Evolutionary conservation across 164 flowering plant species (phyloP).

Genomic region (Berberis thunbergii): DNA sequence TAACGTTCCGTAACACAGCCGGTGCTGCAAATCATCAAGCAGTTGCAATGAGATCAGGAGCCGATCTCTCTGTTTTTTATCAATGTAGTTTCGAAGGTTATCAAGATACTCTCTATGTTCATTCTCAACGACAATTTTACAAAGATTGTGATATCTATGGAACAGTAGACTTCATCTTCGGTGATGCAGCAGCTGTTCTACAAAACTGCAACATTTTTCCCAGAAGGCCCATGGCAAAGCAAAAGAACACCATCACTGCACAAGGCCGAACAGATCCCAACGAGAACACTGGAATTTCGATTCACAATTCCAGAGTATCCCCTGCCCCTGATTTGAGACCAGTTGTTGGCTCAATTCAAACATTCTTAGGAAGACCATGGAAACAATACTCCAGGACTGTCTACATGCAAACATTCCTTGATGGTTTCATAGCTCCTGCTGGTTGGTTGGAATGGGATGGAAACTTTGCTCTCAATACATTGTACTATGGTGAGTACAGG

Average conservation of each 20-base stretch:
- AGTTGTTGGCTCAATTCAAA: background rate
- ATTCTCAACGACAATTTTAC: slow-evolving; percentile 10
- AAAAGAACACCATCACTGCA: slow-evolving; percentile 2
- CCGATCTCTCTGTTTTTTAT: slow-evolving; percentile 8
- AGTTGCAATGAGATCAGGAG: slow-evolving; percentile 7
- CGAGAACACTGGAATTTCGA: slow-evolving; percentile 9
- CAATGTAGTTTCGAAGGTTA: slow-evolving; percentile 8
- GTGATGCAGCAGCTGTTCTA: slow-evolving; percentile 6
- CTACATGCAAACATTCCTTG: background rate
- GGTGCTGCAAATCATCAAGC: slow-evolving; percentile 10
- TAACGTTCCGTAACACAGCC: slow-evolving; percentile 11
- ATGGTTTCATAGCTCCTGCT: slow-evolving; percentile 1
- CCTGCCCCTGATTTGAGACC: slow-evolving; percentile 5
- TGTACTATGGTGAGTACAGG: slow-evolving; percentile 6
- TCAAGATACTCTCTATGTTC: slow-evolving; percentile 9
- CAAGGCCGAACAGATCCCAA: slow-evolving; percentile 10
- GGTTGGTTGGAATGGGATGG: slow-evolving; percentile 12
- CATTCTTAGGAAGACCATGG: slow-evolving; percentile 10
- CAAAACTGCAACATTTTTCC: slow-evolving; percentile 9
- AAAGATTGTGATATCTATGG: slow-evolving; percentile 7
- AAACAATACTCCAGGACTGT: slow-evolving; percentile 9
- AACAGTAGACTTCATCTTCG: slow-evolving; percentile 8
- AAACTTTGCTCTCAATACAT: slow-evolving; percentile 7
- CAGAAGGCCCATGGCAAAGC: slow-evolving; percentile 2
- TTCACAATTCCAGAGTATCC: slow-evolving; percentile 4